phyloP scores from a whole-genome alignment of 179 eudicot species.

The Silene coronaria region DNA sequence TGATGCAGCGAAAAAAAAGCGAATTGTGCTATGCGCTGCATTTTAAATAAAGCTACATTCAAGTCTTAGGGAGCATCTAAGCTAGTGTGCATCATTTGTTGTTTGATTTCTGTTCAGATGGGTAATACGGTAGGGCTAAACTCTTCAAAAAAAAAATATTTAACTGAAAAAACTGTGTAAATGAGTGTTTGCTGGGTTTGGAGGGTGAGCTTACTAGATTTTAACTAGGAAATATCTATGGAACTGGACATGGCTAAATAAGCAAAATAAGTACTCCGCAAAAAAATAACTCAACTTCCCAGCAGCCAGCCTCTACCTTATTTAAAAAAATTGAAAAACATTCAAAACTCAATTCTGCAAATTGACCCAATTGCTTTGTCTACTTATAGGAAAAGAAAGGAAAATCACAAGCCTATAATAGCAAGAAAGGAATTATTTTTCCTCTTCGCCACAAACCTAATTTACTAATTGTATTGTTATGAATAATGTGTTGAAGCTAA shows the following conservation, averaged over 20 bases:
- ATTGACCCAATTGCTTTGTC: no score
- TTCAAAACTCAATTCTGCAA: no score
- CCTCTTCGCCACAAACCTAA: no score
- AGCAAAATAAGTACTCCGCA: neutral
- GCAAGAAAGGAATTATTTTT: no score
- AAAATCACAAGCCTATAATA: no score
- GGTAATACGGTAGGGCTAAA: neutral
- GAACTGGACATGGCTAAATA: neutral
- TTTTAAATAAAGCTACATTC: conserved; percentile 1
- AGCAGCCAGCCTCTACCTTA: no score
- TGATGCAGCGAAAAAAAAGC: neutral
- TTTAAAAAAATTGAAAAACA: no score
- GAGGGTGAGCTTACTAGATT: neutral
- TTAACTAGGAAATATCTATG: neutral
- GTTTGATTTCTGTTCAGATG: neutral
- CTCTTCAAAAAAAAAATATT: neutral
- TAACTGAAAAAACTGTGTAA: neutral
- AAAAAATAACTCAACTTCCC: no score
- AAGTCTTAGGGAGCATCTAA: neutral
- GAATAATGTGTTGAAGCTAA: neutral
- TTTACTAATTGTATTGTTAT: neutral
- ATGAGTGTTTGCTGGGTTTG: neutral
- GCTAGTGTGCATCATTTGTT: neutral
- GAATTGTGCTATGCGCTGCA: neutral
- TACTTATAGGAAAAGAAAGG: no score